Conservation (phyloP, 352 stramenopile species). For the Stramenopiles sp. region DNA sequence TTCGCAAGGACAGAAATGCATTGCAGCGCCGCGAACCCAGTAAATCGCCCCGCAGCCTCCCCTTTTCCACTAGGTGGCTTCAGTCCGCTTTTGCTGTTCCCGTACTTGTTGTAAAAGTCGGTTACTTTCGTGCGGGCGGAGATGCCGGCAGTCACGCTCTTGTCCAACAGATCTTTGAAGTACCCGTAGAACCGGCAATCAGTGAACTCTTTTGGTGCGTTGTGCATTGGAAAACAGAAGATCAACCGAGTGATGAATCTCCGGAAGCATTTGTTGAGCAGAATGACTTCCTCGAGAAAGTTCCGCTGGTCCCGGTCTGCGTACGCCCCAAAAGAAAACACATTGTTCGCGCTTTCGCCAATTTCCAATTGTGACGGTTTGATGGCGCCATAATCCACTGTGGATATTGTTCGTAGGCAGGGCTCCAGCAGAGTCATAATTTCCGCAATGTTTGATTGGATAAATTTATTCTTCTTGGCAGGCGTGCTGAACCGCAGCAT, state of each 20-base stretch:
- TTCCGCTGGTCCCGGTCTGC: background rate
- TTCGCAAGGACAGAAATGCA: background rate
- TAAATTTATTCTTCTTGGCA: constrained; percentile 2
- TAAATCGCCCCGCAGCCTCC: background rate
- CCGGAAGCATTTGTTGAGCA: background rate
- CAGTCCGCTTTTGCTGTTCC: too few relatives aligned
- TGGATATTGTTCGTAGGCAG: background rate
- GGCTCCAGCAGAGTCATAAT: background rate
- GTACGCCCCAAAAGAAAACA: background rate
- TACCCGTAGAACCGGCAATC: background rate
- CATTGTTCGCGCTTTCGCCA: too few relatives aligned
- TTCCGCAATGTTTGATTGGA: background rate
- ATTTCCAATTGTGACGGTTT: background rate
- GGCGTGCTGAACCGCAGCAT: background rate
- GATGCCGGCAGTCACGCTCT: background rate
- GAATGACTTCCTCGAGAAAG: too few relatives aligned
- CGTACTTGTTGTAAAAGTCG: too few relatives aligned
- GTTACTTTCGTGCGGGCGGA: too few relatives aligned
- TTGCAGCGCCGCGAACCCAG: background rate
- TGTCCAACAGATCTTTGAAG: background rate
- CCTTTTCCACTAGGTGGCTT: background rate
- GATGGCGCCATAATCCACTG: background rate
- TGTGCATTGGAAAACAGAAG: background rate
- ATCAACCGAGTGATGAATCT: background rate
- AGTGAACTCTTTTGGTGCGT: background rate